Percentiles rank a stretch among this genome's conserved stretches.
Evolutionary conservation across 805 yeast species (phyloP).

Genomic region (Metschnikowia amazonensis): DNA sequence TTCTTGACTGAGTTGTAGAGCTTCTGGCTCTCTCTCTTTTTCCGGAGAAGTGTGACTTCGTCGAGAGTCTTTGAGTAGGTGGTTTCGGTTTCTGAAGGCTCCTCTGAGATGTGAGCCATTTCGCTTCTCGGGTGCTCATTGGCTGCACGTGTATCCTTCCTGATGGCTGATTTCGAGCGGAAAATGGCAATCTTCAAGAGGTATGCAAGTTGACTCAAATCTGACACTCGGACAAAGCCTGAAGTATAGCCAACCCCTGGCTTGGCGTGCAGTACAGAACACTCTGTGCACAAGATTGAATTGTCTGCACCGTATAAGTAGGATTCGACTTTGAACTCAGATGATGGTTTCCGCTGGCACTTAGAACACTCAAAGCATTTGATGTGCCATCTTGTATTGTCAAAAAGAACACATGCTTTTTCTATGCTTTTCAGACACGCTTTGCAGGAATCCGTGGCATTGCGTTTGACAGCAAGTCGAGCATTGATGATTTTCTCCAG

Average conservation of each 20-base stretch:
- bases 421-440: constrained; percentile 75
- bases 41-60: constrained; percentile 72
- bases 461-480: constrained; percentile 45
- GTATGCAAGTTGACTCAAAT: constrained; percentile 69
- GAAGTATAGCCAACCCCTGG: constrained; percentile 21
- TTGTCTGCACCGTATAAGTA: constrained; percentile 17
- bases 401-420: constrained; percentile 65
- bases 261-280: constrained; percentile 47
- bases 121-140: constrained; percentile 9
- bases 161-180: constrained; percentile 63
- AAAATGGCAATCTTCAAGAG: constrained; percentile 80
- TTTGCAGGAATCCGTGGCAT: constrained; percentile 73
- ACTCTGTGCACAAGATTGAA: constrained; percentile 55
- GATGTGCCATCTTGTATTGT: constrained; percentile 75
- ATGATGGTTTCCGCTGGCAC: constrained; percentile 42
- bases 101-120: constrained; percentile 18
- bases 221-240: constrained; percentile 63
- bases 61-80: constrained; percentile 66
- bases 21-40: constrained; percentile 64
- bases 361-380: constrained; percentile 65
- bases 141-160: constrained; percentile 11
- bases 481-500: constrained; percentile 8
- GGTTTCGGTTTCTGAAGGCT: constrained; percentile 30
- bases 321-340: constrained; percentile 14
- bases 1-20: constrained; percentile 53